These are phyloP conservation scores for Pseudohalonectria lignicola DNA, from an alignment of 2,329 filamentous ascomycete species.

Conservation along the genomic window DNA sequence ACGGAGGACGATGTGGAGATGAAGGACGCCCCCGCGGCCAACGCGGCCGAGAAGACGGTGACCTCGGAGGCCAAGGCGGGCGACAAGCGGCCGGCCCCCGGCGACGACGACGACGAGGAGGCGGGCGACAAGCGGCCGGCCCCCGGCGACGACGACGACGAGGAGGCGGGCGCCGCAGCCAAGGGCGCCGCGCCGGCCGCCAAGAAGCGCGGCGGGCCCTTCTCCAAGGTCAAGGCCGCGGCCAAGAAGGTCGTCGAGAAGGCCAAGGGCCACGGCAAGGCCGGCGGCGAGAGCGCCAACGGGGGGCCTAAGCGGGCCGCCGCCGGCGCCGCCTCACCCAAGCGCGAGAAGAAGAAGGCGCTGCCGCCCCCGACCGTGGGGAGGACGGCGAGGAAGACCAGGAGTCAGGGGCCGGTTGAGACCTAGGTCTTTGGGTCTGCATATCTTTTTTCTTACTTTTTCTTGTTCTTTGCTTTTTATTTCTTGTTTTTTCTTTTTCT, in stretches of 20 bases:
- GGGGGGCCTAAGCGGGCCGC: neutral
- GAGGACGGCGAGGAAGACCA: constrained; percentile 24
- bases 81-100: constrained; percentile 29
- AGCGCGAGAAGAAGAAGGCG: constrained; percentile 17
- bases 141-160: constrained; percentile 1
- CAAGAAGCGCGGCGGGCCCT: neutral
- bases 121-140: constrained; percentile 13
- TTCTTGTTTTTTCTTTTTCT: constrained; percentile 1
- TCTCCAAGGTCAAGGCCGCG: neutral
- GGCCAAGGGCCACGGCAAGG: constrained; percentile 6
- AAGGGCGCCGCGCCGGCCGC: neutral
- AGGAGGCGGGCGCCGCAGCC: neutral
- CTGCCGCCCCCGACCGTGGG: constrained; percentile 17
- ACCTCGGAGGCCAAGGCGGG: constrained; percentile 4
- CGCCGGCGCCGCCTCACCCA: no score
- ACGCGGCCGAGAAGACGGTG: neutral
- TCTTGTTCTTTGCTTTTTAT: constrained; percentile 1
- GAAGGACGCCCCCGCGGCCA: constrained; percentile 2
- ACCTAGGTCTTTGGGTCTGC: no score
- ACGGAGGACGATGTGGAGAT: constrained; percentile 1
- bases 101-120: constrained; percentile 33
- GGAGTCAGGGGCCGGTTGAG: constrained; percentile 23
- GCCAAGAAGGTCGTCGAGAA: constrained; percentile 4
- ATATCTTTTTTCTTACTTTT: neutral
- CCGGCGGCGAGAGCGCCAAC: neutral